Base-by-base conservation (phyloP, 805 yeast genomes). In the Lachancea kluyveri region DNA sequence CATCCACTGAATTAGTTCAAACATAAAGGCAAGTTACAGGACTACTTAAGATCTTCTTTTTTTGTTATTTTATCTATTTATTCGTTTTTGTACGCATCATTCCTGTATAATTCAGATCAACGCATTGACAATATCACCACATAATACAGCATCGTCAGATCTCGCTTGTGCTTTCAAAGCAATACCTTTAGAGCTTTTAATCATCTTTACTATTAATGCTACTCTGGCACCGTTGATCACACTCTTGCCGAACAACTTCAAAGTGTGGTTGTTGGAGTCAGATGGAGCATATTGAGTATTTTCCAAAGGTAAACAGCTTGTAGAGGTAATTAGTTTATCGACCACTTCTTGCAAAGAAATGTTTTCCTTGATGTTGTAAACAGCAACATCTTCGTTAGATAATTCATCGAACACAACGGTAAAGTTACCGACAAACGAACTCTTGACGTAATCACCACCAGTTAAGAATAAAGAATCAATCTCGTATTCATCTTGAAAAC, bases 401-500 rank as follows among this genome's bases (percentile, higher is more conserved):
- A 88, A 67, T 58, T 77, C 85, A 48, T 84, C 95, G 67, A 80
- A 86, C 22, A 73, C 64, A 25, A 71, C 65, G 5, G 79, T 73
- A 55, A 87, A 87, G 60, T 78, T 74, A 25, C 92, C 85, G 41
- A 79, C 73, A 55, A 74, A 85, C 15, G 86, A 67, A 31, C 95
- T 94, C 33, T 65, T 60, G 36, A 86, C 68, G 60, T 77, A 90
- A 56, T 87, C 96, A 21, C 95, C 95, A 7, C 92, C 59, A 39
- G 38, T 53, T 35, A 90, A 55, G 36, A 73, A 76, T 49, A 87
- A 66, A 36, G 79, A 81, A 59, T 86, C 96, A 43, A 92, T 74
- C 55, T 80, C 92, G 60, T 90, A 92, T 60, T 88, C 95, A 59
- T 92, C 97, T 43, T 81, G 82, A 70, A 79, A 84, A 11, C 96